Evolutionary conservation across 1,284 basidiomycete species (phyloP).

Genomic region (Vanrija sp.): DNA sequence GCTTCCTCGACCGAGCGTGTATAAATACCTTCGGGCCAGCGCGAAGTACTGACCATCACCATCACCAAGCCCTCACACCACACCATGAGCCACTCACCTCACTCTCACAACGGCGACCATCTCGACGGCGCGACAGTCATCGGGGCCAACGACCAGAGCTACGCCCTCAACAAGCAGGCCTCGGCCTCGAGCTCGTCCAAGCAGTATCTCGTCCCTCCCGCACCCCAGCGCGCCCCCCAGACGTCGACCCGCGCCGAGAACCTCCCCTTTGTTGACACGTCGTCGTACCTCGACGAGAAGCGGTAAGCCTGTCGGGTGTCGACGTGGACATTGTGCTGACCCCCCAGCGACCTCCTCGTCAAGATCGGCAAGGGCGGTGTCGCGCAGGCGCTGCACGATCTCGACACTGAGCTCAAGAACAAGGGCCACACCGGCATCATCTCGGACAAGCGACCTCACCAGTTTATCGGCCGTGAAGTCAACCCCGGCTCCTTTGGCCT

Average conservation of each 20-base stretch:
- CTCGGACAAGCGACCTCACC: slow-evolving; percentile 11
- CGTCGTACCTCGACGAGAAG: slow-evolving; percentile 6
- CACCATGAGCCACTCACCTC: neutral
- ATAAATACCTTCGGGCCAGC: too few species aligned
- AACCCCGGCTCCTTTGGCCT: slow-evolving; percentile 16
- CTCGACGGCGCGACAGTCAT: neutral
- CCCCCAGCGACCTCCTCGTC: slow-evolving; percentile 6
- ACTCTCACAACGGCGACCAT: neutral
- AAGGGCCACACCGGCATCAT: slow-evolving; percentile 7
- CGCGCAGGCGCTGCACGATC: slow-evolving; percentile 5
- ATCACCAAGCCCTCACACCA: too few species aligned
- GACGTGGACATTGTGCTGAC: neutral
- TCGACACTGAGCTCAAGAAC: slow-evolving; percentile 6
- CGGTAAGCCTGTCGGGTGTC: neutral
- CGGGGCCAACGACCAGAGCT: neutral
- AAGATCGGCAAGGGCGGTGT: slow-evolving; percentile 12
- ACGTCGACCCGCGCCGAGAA: neutral
- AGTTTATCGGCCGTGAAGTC: slow-evolving; percentile 13
- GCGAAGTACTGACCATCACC: too few species aligned
- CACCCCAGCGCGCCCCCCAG: neutral
- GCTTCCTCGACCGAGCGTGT: too few species aligned
- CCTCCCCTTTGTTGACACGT: slow-evolving; percentile 14
- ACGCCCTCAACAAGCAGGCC: neutral
- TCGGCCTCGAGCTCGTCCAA: neutral
- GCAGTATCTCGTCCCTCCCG: neutral